Percentiles rank a stretch among this genome's conserved stretches.
Evolutionary conservation across 106 monocot species (phyloP).

Genomic region (Platanthera zijinensis): DNA sequence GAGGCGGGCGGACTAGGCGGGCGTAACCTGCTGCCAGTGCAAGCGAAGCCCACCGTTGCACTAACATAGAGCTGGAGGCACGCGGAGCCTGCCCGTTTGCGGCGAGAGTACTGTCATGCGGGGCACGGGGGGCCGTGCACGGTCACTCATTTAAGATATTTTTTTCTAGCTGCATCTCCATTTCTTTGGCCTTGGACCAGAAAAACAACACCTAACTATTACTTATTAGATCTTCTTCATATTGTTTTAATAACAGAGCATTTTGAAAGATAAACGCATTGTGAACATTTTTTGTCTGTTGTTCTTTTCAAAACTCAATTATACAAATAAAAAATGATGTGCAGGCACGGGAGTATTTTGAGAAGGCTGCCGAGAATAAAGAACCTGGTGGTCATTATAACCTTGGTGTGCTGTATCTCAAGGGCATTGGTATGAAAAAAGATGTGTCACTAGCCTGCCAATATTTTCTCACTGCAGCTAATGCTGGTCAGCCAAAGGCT

Average conservation of each 20-base stretch:
- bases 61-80: too few species aligned
- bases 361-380: conserved; percentile 73
- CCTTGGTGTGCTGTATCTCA: conserved; percentile 80
- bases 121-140: too few species aligned
- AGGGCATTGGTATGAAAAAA: conserved; percentile 81
- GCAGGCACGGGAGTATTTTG: conserved; percentile 86
- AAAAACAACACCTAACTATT: background rate
- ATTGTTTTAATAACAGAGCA: background rate
- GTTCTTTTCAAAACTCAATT: background rate
- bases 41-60: too few species aligned
- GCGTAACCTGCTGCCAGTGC: too few species aligned
- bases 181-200: background rate
- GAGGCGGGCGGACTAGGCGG: too few species aligned
- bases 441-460: conserved; percentile 58
- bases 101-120: too few species aligned
- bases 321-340: conserved; percentile 5
- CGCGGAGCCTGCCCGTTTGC: too few species aligned
- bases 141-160: too few species aligned
- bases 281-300: background rate
- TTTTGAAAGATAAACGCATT: background rate
- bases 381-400: conserved; percentile 87
- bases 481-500: conserved; percentile 90
- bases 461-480: conserved; percentile 62
- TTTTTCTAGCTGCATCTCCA: background rate
- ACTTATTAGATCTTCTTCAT: background rate